phyloP scores from a whole-genome alignment of 1,284 basidiomycete genomes.

The Fomes fomentarius region DNA sequence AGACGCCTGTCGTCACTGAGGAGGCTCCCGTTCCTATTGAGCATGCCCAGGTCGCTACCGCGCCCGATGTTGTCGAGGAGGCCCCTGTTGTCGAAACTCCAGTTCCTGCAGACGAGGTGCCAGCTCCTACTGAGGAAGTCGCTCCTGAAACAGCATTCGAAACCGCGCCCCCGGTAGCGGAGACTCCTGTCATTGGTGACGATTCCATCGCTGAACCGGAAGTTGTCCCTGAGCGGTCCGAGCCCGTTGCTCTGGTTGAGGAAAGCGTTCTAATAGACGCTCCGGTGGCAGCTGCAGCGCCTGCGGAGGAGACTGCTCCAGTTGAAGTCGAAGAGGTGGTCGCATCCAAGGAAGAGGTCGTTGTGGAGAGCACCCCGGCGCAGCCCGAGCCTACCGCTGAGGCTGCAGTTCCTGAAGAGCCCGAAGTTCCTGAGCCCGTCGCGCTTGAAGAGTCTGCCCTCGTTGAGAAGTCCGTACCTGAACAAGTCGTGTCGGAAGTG shows the following conservation, averaged over 20 bases:
- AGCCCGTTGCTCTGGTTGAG: not conserved
- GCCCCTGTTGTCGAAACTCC: not conserved
- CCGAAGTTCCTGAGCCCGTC: not conserved
- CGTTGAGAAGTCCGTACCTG: not conserved
- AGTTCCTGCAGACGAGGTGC: not conserved
- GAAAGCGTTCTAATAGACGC: not conserved
- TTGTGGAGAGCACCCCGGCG: too few relatives aligned
- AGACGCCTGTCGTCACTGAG: slow-evolving; percentile 2
- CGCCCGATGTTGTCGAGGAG: not conserved
- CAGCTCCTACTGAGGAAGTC: slow-evolving; percentile 1
- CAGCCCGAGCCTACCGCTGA: not conserved
- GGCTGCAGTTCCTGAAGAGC: not conserved
- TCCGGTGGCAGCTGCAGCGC: not conserved
- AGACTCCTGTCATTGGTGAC: slow-evolving; percentile 1
- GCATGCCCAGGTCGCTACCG: not conserved
- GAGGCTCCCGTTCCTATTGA: not conserved
- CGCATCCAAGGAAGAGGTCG: not conserved
- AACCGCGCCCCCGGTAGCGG: too few relatives aligned
- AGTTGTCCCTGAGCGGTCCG: not conserved
- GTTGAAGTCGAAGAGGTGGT: not conserved
- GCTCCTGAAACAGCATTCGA: too few relatives aligned
- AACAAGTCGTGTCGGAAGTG: not conserved
- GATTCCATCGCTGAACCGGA: not conserved
- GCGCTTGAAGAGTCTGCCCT: not conserved
- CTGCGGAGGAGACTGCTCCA: not conserved